A percentile compares a stretch with the other conserved stretches of the same genome.
These are phyloP conservation scores for Tylopilus vinaceipallidus DNA, from an alignment of 768 basidiomycete genomes.

Conservation along the genomic window DNA sequence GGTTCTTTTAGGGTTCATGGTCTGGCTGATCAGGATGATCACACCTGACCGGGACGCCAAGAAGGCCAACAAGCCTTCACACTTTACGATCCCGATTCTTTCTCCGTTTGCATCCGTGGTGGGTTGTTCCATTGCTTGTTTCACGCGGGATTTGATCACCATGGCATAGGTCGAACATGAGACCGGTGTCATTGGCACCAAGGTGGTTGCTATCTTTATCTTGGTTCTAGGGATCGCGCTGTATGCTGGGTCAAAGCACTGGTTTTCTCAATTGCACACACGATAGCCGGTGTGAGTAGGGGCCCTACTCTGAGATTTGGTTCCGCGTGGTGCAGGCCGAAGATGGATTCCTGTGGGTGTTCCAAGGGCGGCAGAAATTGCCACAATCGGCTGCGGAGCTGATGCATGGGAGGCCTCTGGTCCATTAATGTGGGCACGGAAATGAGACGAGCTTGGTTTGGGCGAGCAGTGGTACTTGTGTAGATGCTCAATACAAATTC, in stretches of 20 bases:
- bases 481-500: neutral
- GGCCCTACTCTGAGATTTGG: neutral
- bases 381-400: constrained; percentile 6
- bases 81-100: constrained; percentile 76
- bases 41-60: constrained; percentile 15
- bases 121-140: constrained; percentile 2
- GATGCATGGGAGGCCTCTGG: neutral
- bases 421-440: neutral
- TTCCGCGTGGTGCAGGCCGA: neutral
- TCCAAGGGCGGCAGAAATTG: neutral
- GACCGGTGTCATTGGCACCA: constrained; percentile 57
- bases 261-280: constrained; percentile 26
- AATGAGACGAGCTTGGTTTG: constrained; percentile 14
- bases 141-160: constrained; percentile 2
- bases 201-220: constrained; percentile 39
- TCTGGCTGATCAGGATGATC: constrained; percentile 19
- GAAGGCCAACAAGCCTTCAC: constrained; percentile 36
- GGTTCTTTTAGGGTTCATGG: constrained; percentile 22
- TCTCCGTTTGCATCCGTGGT: constrained; percentile 82
- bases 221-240: constrained; percentile 39
- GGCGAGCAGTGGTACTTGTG: neutral
- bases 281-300: neutral
- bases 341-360: neutral
- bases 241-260: constrained; percentile 45
- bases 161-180: constrained; percentile 67